A percentile compares a stretch with the other conserved stretches of the same genome.
Evolutionary conservation across 768 basidiomycete genomes (phyloP).

Genomic region (Russula griseocarnosa): DNA sequence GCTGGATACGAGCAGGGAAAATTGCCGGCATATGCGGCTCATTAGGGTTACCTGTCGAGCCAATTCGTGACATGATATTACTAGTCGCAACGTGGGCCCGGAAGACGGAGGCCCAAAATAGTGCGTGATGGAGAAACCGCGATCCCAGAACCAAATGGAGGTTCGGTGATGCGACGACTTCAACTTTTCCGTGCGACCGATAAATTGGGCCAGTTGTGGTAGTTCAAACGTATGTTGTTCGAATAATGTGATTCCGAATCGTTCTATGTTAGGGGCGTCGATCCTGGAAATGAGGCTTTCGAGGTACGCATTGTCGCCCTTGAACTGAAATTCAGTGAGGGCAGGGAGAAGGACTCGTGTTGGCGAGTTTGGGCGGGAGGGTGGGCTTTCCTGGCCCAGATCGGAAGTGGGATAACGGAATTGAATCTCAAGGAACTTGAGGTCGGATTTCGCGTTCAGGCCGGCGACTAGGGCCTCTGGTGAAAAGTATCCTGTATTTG

Average conservation of each 20-base stretch:
- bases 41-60: neutral
- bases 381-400: neutral
- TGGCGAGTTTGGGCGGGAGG: neutral
- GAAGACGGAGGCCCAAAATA: neutral
- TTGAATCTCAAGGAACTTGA: slow-evolving; percentile 4
- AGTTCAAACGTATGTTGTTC: slow-evolving; percentile 8
- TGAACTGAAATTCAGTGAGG: slow-evolving; percentile 16
- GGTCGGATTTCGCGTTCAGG: slow-evolving; percentile 3
- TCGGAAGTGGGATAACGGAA: neutral
- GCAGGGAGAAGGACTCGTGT: neutral
- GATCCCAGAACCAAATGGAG: slow-evolving; percentile 13
- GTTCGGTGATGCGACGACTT: slow-evolving; percentile 4
- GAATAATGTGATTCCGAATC: slow-evolving; percentile 7
- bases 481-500: slow-evolving; percentile 12
- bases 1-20: neutral
- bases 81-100: neutral
- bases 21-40: neutral
- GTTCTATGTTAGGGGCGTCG: slow-evolving; percentile 12
- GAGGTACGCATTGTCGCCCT: slow-evolving; percentile 12
- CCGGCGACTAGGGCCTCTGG: slow-evolving; percentile 16
- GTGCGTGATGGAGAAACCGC: slow-evolving; percentile 12
- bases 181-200: slow-evolving; percentile 4
- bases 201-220: slow-evolving; percentile 8
- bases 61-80: slow-evolving; percentile 4
- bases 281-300: slow-evolving; percentile 15